These are phyloP conservation scores for Amanita inopinata DNA, from an alignment of 768 basidiomycete genomes.

Conservation along the genomic window DNA sequence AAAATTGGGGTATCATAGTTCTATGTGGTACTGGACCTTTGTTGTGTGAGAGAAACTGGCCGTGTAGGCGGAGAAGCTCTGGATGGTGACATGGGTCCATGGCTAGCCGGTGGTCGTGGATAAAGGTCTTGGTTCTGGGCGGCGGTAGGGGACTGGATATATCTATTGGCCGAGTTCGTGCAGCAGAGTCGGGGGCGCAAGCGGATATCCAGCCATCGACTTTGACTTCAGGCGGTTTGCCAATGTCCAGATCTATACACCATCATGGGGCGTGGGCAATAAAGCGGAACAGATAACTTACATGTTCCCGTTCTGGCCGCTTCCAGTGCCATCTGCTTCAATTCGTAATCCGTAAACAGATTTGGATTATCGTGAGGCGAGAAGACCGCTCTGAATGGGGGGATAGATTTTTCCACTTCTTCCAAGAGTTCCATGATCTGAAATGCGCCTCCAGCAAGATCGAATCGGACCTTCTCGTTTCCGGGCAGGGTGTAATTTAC, in stretches of 20 bases:
- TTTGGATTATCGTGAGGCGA: conserved; percentile 42
- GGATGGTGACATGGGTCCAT: conserved; percentile 42
- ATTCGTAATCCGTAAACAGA: conserved; percentile 25
- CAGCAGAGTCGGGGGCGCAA: conserved; percentile 25
- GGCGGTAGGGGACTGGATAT: conserved; percentile 13
- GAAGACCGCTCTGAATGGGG: conserved; percentile 41
- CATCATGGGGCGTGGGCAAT: no score
- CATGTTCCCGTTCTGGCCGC: conserved; percentile 29
- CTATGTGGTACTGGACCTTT: conserved; percentile 33
- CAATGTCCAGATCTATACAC: conserved; percentile 21
- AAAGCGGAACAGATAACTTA: conserved; percentile 17
- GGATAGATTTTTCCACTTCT: conserved; percentile 30
- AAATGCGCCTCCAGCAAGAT: conserved; percentile 21
- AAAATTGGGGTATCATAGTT: conserved; percentile 40
- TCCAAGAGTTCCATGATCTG: conserved; percentile 29
- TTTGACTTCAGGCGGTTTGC: conserved; percentile 20
- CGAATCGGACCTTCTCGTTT: conserved; percentile 13
- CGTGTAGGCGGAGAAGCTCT: conserved; percentile 29
- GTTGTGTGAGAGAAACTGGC: conserved; percentile 40
- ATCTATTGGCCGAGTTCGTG: conserved; percentile 15
- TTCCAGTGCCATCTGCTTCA: conserved; percentile 23
- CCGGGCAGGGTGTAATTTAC: conserved; percentile 21
- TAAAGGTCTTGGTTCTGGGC: conserved; percentile 27
- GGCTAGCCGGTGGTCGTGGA: conserved; percentile 30
- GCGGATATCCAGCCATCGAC: conserved; percentile 29